A percentile compares a stretch with the other conserved stretches of the same genome.
These are phyloP conservation scores for Peronosclerospora sorghi DNA, from an alignment of 352 stramenopile genomes.

Conservation along the genomic window DNA sequence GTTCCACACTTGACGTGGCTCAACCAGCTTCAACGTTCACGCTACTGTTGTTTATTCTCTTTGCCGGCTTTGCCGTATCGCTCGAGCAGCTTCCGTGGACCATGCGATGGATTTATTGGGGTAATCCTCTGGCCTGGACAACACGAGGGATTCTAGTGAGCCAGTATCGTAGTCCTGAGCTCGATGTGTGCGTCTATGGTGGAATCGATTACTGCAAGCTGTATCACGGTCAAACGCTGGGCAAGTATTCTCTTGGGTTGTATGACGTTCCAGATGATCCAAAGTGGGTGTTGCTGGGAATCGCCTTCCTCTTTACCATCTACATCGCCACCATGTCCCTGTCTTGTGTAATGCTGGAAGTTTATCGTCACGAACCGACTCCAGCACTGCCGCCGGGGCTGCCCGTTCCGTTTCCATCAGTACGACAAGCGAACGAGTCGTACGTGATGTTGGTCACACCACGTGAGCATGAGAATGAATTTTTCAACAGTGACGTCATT, in stretches of 20 bases:
- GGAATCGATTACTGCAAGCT: slow-evolving; percentile 31
- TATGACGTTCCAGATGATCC: slow-evolving; percentile 29
- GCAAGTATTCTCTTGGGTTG: slow-evolving; percentile 24
- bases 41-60: slow-evolving; percentile 36
- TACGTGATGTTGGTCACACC: slow-evolving; percentile 25
- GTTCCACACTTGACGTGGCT: slow-evolving; percentile 31
- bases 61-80: slow-evolving; percentile 35
- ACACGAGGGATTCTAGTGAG: slow-evolving; percentile 29
- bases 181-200: slow-evolving; percentile 25
- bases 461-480: slow-evolving; percentile 13
- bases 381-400: neutral
- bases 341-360: slow-evolving; percentile 30
- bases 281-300: slow-evolving; percentile 25
- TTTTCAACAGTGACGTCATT: slow-evolving; percentile 19
- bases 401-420: slow-evolving; percentile 2
- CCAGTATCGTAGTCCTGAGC: slow-evolving; percentile 25
- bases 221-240: slow-evolving; percentile 22
- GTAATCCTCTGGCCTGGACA: slow-evolving; percentile 44
- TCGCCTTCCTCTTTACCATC: slow-evolving; percentile 20
- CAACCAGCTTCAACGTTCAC: slow-evolving; percentile 29
- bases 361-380: slow-evolving; percentile 16
- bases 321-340: slow-evolving; percentile 23
- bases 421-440: slow-evolving; percentile 19
- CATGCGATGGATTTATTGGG: slow-evolving; percentile 45
- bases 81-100: slow-evolving; percentile 24